A percentile compares a stretch with the other conserved stretches of the same genome.
Conservation (phyloP, 2,329 filamentous ascomycete genomes). For the Cercospora brassicicola region DNA sequence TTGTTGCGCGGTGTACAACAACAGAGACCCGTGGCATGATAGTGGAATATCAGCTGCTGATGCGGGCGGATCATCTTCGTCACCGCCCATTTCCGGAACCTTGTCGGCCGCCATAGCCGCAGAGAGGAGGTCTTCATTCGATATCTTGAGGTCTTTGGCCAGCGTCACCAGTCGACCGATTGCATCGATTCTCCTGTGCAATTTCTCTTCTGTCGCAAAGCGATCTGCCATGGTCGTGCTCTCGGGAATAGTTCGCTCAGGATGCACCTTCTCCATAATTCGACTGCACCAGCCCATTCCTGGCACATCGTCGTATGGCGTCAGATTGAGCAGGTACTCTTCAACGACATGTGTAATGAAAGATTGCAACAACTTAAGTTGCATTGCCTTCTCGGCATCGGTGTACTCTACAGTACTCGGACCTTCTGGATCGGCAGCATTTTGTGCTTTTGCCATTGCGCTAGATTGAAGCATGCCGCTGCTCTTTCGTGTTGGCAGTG, state of each 20-base stretch:
- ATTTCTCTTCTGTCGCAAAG: constrained; percentile 63
- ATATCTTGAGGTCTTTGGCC: constrained; percentile 57
- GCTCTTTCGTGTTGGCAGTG: constrained; percentile 60
- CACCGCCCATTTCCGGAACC: constrained; percentile 41
- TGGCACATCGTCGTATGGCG: constrained; percentile 48
- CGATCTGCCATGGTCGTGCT: constrained; percentile 62
- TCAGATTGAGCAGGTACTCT: constrained; percentile 63
- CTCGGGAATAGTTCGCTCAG: constrained; percentile 62
- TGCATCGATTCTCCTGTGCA: constrained; percentile 64
- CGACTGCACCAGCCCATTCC: constrained; percentile 55
- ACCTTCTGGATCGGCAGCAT: constrained; percentile 58
- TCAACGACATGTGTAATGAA: constrained; percentile 78
- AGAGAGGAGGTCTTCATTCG: constrained; percentile 50
- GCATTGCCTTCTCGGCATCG: constrained; percentile 60
- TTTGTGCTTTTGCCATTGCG: constrained; percentile 29
- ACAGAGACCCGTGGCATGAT: constrained; percentile 56
- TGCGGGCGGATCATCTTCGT: constrained; percentile 57
- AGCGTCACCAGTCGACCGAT: constrained; percentile 72
- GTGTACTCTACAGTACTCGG: constrained; percentile 46
- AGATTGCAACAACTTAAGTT: constrained; percentile 66
- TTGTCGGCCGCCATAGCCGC: constrained; percentile 46
- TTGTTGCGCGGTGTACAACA: constrained; percentile 56
- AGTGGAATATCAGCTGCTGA: constrained; percentile 56
- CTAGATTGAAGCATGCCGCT: constrained; percentile 39
- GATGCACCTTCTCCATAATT: constrained; percentile 67